These are phyloP conservation scores for Oryza rufipogon DNA, from an alignment of 176 grass and related monocot genomes.

Conservation along the genomic window DNA sequence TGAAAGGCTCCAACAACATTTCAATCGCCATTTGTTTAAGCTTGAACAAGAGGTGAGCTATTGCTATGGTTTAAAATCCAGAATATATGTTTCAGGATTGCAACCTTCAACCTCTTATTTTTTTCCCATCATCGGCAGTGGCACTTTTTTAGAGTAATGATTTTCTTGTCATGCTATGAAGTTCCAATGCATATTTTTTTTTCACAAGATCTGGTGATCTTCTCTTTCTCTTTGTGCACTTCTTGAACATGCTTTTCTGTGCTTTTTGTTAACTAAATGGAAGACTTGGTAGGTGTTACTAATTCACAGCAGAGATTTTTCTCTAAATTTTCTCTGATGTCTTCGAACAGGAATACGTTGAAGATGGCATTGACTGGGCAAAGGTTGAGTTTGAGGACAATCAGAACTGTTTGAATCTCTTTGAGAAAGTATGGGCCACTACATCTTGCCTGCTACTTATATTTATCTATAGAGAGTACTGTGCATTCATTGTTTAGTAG, in stretches of 20 bases:
- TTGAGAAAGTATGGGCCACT: slow-evolving; percentile 75
- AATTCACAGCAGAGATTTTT: not conserved
- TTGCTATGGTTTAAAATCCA: slow-evolving; percentile 30
- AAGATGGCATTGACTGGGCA: slow-evolving; percentile 98
- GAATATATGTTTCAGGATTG: slow-evolving; percentile 2
- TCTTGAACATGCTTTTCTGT: slow-evolving; percentile 28
- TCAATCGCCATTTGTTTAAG: slow-evolving; percentile 99
- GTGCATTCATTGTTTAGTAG: slow-evolving; percentile 8
- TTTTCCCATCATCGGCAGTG: not conserved
- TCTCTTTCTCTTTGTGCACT: slow-evolving; percentile 3
- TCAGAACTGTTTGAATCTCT: slow-evolving; percentile 85
- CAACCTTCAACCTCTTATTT: not conserved
- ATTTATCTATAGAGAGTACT: not conserved
- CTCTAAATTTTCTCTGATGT: not conserved
- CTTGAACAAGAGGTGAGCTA: slow-evolving; percentile 83
- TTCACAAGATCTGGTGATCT: slow-evolving; percentile 18
- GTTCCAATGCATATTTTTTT: not conserved
- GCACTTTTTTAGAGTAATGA: slow-evolving; percentile 3
- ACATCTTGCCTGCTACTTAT: slow-evolving; percentile 19
- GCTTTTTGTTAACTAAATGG: slow-evolving; percentile 26
- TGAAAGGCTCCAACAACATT: slow-evolving; percentile 98
- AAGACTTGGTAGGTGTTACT: slow-evolving; percentile 6
- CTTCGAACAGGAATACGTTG: slow-evolving; percentile 77
- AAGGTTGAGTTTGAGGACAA: slow-evolving; percentile 99
- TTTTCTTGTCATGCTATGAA: slow-evolving; percentile 9